These are phyloP conservation scores for Fusarium anthophilum DNA, from an alignment of 2,329 filamentous ascomycete genomes.

Conservation along the genomic window DNA sequence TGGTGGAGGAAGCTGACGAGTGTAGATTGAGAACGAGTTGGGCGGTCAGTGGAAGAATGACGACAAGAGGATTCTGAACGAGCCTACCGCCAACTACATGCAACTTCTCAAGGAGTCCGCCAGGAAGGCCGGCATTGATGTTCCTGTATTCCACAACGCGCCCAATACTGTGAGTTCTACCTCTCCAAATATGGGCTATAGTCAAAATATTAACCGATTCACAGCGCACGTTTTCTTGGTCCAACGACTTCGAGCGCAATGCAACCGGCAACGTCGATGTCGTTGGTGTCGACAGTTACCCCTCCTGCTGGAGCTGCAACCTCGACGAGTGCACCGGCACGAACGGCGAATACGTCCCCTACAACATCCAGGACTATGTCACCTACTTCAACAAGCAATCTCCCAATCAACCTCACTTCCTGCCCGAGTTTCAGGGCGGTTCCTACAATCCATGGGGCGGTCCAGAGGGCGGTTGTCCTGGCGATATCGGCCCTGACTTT, in stretches of 20 bases:
- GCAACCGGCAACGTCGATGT: constrained; percentile 66
- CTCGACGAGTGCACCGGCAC: constrained; percentile 67
- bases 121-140: constrained; percentile 64
- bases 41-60: constrained; percentile 55
- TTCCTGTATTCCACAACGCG: constrained; percentile 67
- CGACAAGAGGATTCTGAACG: constrained; percentile 56
- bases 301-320: constrained; percentile 71
- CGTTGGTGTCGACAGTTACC: constrained; percentile 62
- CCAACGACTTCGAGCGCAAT: constrained; percentile 63
- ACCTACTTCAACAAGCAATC: constrained; percentile 42
- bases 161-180: constrained; percentile 62
- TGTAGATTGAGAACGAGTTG: constrained; percentile 64
- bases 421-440: constrained; percentile 43
- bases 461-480: constrained; percentile 63
- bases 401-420: constrained; percentile 38
- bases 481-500: constrained; percentile 66
- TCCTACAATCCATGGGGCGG: constrained; percentile 70
- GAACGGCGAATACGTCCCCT: constrained; percentile 67
- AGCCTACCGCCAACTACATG: constrained; percentile 64
- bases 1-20: neutral
- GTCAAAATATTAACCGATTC: constrained; percentile 10
- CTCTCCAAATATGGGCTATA: constrained; percentile 30
- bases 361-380: constrained; percentile 48
- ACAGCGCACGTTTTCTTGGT: constrained; percentile 59
- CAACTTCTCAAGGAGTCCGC: constrained; percentile 63